Percentiles rank a stretch among this genome's conserved stretches.
These are phyloP conservation scores for Cardiospermum halicacabum DNA, from an alignment of 345 rosid genomes.

Conservation along the genomic window DNA sequence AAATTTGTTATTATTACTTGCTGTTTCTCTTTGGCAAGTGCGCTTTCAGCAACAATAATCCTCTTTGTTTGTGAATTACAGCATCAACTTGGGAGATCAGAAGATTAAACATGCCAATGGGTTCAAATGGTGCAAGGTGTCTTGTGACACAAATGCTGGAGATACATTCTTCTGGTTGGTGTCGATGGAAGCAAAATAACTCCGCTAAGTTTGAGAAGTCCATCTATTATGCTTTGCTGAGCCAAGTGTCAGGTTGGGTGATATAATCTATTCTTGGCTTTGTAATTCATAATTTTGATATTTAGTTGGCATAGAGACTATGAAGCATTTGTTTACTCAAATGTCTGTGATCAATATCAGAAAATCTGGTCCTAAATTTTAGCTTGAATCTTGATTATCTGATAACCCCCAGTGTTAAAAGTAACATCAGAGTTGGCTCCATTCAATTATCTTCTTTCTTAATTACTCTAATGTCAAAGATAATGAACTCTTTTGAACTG, in stretches of 20 bases:
- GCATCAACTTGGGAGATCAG: conserved; percentile 97
- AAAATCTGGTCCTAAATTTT: neutral
- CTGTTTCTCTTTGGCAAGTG: neutral
- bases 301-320: conserved; percentile 12
- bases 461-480: neutral
- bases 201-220: conserved; percentile 86
- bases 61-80: conserved; percentile 28
- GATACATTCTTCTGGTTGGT: conserved; percentile 67
- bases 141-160: conserved; percentile 85
- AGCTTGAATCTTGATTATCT: conserved; percentile 7
- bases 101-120: conserved; percentile 51
- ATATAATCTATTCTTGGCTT: conserved; percentile 8
- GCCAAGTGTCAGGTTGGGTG: conserved; percentile 77
- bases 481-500: conserved; percentile 1
- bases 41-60: neutral
- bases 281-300: neutral
- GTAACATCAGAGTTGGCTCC: neutral
- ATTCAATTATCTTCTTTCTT: neutral
- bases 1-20: neutral
- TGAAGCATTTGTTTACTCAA: conserved; percentile 3
- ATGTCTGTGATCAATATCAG: conserved; percentile 1
- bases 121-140: conserved; percentile 55
- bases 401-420: neutral
- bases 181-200: conserved; percentile 66
- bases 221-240: conserved; percentile 64